Conservation (phyloP, 106 monocot genomes). For the Triglochin maritima region DNA sequence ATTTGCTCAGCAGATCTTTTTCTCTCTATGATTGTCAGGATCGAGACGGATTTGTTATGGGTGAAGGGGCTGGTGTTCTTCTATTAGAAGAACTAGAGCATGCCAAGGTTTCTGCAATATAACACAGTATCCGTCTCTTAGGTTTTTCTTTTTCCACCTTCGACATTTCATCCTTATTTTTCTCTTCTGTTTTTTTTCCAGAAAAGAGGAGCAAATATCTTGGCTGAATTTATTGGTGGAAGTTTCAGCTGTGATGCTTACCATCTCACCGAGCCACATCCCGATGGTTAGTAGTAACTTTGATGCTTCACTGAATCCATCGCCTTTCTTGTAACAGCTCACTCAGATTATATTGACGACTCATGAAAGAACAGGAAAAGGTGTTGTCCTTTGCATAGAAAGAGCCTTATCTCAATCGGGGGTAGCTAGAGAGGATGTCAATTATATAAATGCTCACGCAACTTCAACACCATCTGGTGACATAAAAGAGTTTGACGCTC, state of each 20-base stretch:
- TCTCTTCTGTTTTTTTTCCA: constrained; percentile 16
- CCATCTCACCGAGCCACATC: constrained; percentile 97
- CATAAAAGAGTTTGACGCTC: constrained; percentile 87
- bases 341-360: not conserved
- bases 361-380: constrained; percentile 36
- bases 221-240: constrained; percentile 92
- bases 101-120: constrained; percentile 64
- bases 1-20: not conserved
- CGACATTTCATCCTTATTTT: not conserved
- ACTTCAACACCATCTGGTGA: constrained; percentile 91
- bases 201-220: constrained; percentile 89
- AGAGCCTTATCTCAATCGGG: constrained; percentile 72
- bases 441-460: constrained; percentile 98
- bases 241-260: constrained; percentile 97
- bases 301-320: not conserved
- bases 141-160: not conserved
- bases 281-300: constrained; percentile 39
- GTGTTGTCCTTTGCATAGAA: constrained; percentile 79
- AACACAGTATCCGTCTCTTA: not conserved
- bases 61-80: constrained; percentile 96
- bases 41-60: constrained; percentile 99
- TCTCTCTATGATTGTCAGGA: constrained; percentile 30
- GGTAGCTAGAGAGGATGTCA: constrained; percentile 81
- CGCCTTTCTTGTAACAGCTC: no score
- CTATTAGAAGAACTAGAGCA: constrained; percentile 90